Base-by-base conservation (phyloP, 2,329 filamentous ascomycete genomes). In the Paracoccidioides lutzii region DNA sequence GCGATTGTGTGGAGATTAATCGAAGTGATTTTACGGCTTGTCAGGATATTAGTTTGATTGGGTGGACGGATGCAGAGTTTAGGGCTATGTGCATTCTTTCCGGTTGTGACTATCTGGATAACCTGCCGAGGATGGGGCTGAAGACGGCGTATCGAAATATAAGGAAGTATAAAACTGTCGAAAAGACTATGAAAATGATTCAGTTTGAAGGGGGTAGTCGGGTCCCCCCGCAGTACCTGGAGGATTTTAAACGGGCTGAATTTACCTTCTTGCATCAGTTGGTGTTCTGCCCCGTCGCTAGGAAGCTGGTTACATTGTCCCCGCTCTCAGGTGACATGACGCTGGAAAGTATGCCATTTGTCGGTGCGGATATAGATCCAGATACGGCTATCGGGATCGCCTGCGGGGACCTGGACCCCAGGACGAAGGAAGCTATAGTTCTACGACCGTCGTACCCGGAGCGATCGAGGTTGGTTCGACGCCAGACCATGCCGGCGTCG, bases 1-100 rank as follows among this genome's bases (percentile, higher is more conserved):
- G 93, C 50, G 87, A 93, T 59, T 95, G 90, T 66, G 79, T 97
- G 59, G 90, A 96, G 74, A 87, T 98, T 67, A 89, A 89, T 64
- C 85, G 93, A 38, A 81, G 82, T 12, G 88, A 96, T 66, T 97
- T 98, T 66, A 87, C 88, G 53, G 83, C 88, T 35, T 94, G 89
- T 61, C 84, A 87, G 52, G 93, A 96, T 61, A 80, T 97, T 51
- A 95, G 86, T 54, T 74, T 98, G 43, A 85, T 89, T 3, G 91
- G 90, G 6, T 98, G 91, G 91, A 87, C 88, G 1, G 91, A 97
- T 68, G 77, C 79, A 8, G 88, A 96, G 62, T 98, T 98, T 64
- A 82, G 93, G 57, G 84, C 83, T 54, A 98, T 98, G 93, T 89
- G 90, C 43, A 98, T 98, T 62, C 74, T 98, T 58, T 95, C 90